A percentile compares a stretch with the other conserved stretches of the same genome.
Evolutionary conservation across 225 moss, liverwort and hornwort genomes (phyloP).

Genomic region (Neckera pumila): DNA sequence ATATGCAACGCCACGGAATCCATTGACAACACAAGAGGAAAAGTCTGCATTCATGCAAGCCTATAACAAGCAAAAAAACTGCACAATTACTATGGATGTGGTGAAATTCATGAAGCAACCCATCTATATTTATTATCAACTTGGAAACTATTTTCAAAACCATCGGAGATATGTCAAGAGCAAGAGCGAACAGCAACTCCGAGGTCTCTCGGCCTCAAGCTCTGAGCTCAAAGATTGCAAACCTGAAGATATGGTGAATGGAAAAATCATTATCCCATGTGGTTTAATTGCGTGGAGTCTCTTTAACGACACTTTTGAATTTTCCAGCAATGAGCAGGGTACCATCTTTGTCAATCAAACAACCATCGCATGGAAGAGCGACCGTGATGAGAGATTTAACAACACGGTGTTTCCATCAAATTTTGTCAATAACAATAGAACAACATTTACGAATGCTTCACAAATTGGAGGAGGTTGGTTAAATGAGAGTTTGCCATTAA

Average conservation of each 20-base stretch:
- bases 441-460: background rate
- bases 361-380: conserved; percentile 39
- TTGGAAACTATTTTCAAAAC: conserved; percentile 43
- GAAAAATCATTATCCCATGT: conserved; percentile 17
- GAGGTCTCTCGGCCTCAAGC: background rate
- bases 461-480: conserved; percentile 44
- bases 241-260: conserved; percentile 19
- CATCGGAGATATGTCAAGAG: conserved; percentile 43
- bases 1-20: background rate
- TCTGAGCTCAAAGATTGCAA: conserved; percentile 25
- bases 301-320: conserved; percentile 40
- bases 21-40: conserved; percentile 3
- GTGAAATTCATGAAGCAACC: conserved; percentile 28
- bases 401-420: conserved; percentile 21
- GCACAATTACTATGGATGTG: conserved; percentile 17
- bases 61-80: conserved; percentile 11
- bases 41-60: conserved; percentile 14
- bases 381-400: conserved; percentile 24
- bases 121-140: conserved; percentile 34
- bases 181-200: conserved; percentile 32
- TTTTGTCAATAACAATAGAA: conserved; percentile 32
- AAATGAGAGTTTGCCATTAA: conserved; percentile 25
- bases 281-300: conserved; percentile 53
- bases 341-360: conserved; percentile 19
- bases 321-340: background rate